Base-by-base conservation (phyloP, 768 basidiomycete species). In the Phanerochaete sordida region DNA sequence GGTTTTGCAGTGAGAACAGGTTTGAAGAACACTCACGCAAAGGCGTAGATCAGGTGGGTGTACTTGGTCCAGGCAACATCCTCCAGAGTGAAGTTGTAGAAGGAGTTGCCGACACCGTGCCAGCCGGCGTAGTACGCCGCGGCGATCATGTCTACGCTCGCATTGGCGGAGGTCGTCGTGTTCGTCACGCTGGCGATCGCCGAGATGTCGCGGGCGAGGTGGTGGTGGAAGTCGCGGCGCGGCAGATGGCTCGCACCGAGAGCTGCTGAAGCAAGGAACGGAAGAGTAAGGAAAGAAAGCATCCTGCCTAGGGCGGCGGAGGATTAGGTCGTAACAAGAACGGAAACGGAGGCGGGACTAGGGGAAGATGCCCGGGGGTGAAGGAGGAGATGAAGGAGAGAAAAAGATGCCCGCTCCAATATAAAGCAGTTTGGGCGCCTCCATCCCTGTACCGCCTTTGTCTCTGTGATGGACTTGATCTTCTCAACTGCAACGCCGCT, bases 71-170 rank as follows among this genome's bases (percentile, higher is more conserved):
- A 87, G 24, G 80, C 76, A 58, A 87, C 74, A 13, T 74, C 68
- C 43, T 66, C 65, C 3, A 81, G 75, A 13, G 82, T 69, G 62
- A 79, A 74, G 51, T 74, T 63, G 26, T 62, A 56, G 6, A 72
- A 73, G 5, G 13, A 5, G 47, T 48, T 48, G 11, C 19, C 19
- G 24, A 19, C 44, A n/a, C 19, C 47, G 56, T 79, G 73, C 82
- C 82, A 85, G n/a, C 76, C 78, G 19, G 85, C 75, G 63, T 80
- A 84, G 83, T 84, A 87, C 1, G 79, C 79, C 31, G 81, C 72
- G 3, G 82, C 77, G 19, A 85, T 72, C 37, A 67, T 64, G 45
- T 66, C 65, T 53, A 68, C 56, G 44, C 35, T 61, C 27, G 54
- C 43, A 56, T 52, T 48, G 9, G 44, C 24, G 9, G 48, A 24